Evolutionary conservation across 495 filamentous ascomycete genomes (phyloP), one percentile per base, ranked within the genome.

Genomic region (Aspergillus steynii): DNA sequence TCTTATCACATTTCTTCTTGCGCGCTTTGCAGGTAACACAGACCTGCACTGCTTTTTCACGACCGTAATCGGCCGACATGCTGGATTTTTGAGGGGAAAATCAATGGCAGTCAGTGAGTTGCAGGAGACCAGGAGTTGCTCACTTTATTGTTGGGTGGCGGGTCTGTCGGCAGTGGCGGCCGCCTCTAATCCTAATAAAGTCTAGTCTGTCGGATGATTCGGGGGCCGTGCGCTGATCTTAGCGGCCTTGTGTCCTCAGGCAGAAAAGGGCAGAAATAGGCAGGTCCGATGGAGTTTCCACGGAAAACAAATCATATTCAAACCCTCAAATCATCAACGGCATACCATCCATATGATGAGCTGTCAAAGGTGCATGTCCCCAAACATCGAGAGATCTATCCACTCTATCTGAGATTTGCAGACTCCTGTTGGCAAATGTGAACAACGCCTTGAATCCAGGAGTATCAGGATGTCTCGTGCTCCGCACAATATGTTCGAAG

Each of bases 381-480:
- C 47, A 49, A 8, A 49, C 6, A 5, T 8, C 26, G 6, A 12
- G 47, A 49, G 15, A 49, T 12, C 47, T 49, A 20, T 49, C 47
- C 47, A 49, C 47, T 5, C 47, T n/a, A 49, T 49, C 47, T n/a
- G 47, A 49, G 47, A 49, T 49, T 8, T 49, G 47, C 47, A 49
- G 47, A n/a, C 47, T 49, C 15, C 26, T 49, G 7, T 49, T 20
- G 10, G 47, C 47, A 27, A 6, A 49, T n/a, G 47, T 49, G n/a
- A 49, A 20, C 3, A 49, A 8, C 5, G 47, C 26, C 47, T 49
- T 49, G n/a, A 49, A n/a, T 1, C 9, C 47, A 49, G 10, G 47
- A 1, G 47, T n/a, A 5, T 49, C 47, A 27, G 3, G n/a, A 27
- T 10, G 6, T 14, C 47, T 14, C 6, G 47, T 49, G n/a, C 6